These are phyloP conservation scores for Jimgerdemannia lactiflua DNA, from an alignment of 192 early-diverging fungal species.

Conservation along the genomic window DNA sequence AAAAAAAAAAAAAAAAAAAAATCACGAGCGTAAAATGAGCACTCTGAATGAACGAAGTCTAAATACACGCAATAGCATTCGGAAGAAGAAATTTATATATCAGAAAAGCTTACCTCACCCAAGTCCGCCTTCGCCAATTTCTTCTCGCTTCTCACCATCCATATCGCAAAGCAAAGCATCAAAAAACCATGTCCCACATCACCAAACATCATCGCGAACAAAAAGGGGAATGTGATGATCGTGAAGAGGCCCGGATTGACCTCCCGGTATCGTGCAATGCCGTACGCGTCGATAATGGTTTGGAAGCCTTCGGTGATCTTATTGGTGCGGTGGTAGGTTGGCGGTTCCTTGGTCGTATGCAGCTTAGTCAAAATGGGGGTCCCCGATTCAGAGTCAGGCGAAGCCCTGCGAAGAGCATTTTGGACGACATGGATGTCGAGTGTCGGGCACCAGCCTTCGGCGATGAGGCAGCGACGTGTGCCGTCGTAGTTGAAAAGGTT, in stretches of 20 bases:
- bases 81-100: neutral
- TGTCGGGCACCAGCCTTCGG: slow-evolving; percentile 98
- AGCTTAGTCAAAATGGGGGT: slow-evolving; percentile 87
- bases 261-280: slow-evolving; percentile 93
- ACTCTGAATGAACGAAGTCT: neutral
- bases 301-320: slow-evolving; percentile 98
- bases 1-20: neutral
- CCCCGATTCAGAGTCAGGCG: slow-evolving; percentile 78
- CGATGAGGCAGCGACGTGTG: slow-evolving; percentile 92
- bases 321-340: slow-evolving; percentile 95
- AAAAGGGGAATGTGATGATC: slow-evolving; percentile 96
- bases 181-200: slow-evolving; percentile 96
- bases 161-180: slow-evolving; percentile 72
- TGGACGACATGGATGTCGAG: slow-evolving; percentile 81
- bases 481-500: slow-evolving; percentile 95
- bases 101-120: slow-evolving; percentile 60
- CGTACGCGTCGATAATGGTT: slow-evolving; percentile 96
- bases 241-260: slow-evolving; percentile 99
- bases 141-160: slow-evolving; percentile 81
- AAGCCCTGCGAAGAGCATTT: slow-evolving; percentile 77
- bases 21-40: neutral
- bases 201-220: slow-evolving; percentile 99
- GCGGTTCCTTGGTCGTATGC: slow-evolving; percentile 82
- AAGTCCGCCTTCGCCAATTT: slow-evolving; percentile 67
- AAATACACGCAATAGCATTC: slow-evolving; percentile 15